Conservation (phyloP, 1,139 yeast genomes). For the Geotrichum siamense region DNA sequence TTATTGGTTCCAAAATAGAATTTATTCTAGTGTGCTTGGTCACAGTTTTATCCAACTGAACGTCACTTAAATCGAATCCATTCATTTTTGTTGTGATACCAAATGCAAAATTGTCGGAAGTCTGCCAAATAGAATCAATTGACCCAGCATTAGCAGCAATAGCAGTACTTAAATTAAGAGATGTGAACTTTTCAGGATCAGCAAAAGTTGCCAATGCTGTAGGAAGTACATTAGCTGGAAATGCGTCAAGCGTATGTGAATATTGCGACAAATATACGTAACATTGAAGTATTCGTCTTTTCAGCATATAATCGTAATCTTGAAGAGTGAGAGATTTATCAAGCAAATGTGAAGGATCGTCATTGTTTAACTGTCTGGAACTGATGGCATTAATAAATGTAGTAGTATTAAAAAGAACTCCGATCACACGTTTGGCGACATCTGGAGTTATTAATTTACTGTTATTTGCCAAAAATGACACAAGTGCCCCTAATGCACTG, state of each 20-base stretch:
- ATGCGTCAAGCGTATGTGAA: conserved; percentile 23
- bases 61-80: conserved; percentile 24
- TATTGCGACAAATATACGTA: conserved; percentile 29
- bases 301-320: conserved; percentile 30
- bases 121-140: conserved; percentile 32
- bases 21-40: conserved; percentile 13
- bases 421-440: conserved; percentile 34
- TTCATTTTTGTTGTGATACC: conserved; percentile 32
- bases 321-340: conserved; percentile 25
- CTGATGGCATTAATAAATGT: conserved; percentile 28
- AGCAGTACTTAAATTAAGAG: conserved; percentile 30
- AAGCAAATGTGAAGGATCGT: conserved; percentile 25
- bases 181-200: conserved; percentile 30
- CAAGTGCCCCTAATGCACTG: conserved; percentile 34
- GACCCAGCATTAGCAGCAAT: conserved; percentile 33
- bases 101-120: conserved; percentile 32
- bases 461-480: conserved; percentile 34
- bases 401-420: conserved; percentile 33
- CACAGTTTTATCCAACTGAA: conserved; percentile 15
- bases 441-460: conserved; percentile 36
- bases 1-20: conserved; percentile 14
- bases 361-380: conserved; percentile 26
- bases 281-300: conserved; percentile 34
- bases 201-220: conserved; percentile 33
- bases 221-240: conserved; percentile 34